phyloP scores from a whole-genome alignment of 352 stramenopile species.

The Discostella stelligera region DNA sequence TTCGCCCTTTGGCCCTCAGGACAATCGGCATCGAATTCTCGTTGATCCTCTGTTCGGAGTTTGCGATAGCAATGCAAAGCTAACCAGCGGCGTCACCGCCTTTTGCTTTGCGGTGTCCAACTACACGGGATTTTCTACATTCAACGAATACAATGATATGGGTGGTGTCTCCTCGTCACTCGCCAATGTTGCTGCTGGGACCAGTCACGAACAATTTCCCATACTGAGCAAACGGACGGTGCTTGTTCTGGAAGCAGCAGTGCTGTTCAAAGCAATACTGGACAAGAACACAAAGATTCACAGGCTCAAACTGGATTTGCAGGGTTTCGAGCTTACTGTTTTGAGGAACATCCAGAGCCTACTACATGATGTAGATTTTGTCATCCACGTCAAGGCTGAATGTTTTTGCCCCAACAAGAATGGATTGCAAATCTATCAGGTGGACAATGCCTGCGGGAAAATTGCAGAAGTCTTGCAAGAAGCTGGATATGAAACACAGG shows the following conservation, averaged over 20 bases:
- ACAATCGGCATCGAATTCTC: not conserved
- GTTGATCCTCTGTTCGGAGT: constrained; percentile 6
- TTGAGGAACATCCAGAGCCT: not conserved
- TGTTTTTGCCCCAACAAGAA: not conserved
- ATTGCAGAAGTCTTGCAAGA: not conserved
- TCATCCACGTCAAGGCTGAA: not conserved
- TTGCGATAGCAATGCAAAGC: constrained; percentile 8
- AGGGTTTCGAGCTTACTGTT: not conserved
- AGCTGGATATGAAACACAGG: constrained; percentile 6
- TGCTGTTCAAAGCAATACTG: not conserved
- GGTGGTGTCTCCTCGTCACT: not conserved
- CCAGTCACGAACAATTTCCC: not conserved
- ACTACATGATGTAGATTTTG: not conserved
- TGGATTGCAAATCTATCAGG: constrained; percentile 11
- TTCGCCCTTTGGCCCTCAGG: constrained; percentile 7
- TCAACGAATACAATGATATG: constrained; percentile 5
- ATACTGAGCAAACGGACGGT: not conserved
- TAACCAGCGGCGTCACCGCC: not conserved
- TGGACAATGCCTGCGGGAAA: constrained; percentile 2
- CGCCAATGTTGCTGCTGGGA: not conserved
- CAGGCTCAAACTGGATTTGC: not conserved
- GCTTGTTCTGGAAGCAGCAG: not conserved
- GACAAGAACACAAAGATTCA: not conserved
- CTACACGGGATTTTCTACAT: constrained; percentile 5
- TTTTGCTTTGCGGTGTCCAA: constrained; percentile 12